These are phyloP conservation scores for Lepidium aucheri DNA, from an alignment of 345 rosid genomes.

Conservation along the genomic window DNA sequence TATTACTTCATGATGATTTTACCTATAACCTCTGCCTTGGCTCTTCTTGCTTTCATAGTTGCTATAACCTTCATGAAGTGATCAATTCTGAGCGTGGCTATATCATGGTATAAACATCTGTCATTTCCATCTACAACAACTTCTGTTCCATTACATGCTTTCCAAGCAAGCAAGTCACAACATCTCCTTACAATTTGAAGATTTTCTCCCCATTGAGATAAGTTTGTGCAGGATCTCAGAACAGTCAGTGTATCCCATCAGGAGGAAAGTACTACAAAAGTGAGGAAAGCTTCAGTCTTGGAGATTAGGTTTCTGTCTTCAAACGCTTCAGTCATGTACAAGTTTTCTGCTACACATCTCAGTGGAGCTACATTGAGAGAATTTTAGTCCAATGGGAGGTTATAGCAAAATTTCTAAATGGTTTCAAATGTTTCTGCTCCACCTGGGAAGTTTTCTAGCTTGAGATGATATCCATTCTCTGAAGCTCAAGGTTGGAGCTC, in stretches of 20 bases:
- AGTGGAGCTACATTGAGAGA: conserved; percentile 56
- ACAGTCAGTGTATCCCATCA: conserved; percentile 75
- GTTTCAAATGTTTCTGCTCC: conserved; percentile 65
- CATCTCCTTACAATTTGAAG: conserved; percentile 81
- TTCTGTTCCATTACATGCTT: conserved; percentile 43
- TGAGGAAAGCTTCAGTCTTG: conserved; percentile 72
- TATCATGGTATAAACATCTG: conserved; percentile 42
- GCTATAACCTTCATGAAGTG: conserved; percentile 70
- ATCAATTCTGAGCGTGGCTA: conserved; percentile 48
- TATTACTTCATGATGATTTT: conserved; percentile 50
- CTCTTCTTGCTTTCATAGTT: conserved; percentile 47
- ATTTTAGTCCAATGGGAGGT: conserved; percentile 48
- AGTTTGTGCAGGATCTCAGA: conserved; percentile 54
- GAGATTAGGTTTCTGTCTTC: conserved; percentile 75
- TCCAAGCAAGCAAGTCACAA: conserved; percentile 75
- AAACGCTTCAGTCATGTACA: conserved; percentile 80
- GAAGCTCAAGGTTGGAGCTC: conserved; percentile 60
- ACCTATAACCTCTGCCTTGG: conserved; percentile 46
- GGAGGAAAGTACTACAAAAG: conserved; percentile 65
- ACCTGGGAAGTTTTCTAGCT: conserved; percentile 72
- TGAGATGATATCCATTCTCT: conserved; percentile 39
- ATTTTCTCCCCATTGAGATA: conserved; percentile 89
- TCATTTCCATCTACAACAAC: conserved; percentile 27
- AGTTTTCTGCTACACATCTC: conserved; percentile 72
- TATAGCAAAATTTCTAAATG: conserved; percentile 62